phyloP scores from a whole-genome alignment of 1,284 basidiomycete genomes.

The Phellopilus nigrolimitatus region DNA sequence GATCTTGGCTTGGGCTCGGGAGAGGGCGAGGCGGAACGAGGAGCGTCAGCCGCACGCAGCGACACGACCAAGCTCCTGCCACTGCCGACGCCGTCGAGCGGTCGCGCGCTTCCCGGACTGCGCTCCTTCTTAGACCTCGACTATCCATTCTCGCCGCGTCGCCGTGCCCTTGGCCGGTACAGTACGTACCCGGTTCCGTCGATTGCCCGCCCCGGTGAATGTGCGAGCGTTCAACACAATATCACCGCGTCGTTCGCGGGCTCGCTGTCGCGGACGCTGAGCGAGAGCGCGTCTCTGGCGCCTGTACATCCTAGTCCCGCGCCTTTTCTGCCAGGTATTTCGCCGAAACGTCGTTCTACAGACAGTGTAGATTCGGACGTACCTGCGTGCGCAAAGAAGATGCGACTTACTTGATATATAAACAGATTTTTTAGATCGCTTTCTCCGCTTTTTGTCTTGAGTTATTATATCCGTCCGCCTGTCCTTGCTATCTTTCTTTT shows the following conservation, averaged over 20 bases:
- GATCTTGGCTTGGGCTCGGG: neutral
- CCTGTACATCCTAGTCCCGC: neutral
- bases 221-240: neutral
- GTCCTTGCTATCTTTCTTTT: neutral
- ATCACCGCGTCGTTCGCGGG: neutral
- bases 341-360: too few relatives aligned
- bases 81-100: neutral
- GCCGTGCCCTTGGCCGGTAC: constrained; percentile 2
- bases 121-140: constrained; percentile 5
- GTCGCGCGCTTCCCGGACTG: neutral
- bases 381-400: too few relatives aligned
- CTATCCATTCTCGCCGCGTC: constrained; percentile 4
- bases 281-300: neutral
- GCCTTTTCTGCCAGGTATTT: neutral
- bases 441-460: neutral
- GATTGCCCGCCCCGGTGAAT: neutral
- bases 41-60: neutral
- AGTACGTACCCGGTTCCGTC: neutral
- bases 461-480: neutral
- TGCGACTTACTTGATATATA: neutral
- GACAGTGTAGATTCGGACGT: too few relatives aligned
- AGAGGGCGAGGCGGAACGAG: neutral
- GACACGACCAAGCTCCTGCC: too few relatives aligned
- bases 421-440: neutral
- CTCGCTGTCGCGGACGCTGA: neutral